Base-by-base conservation (phyloP, 2,329 filamentous ascomycete genomes). In the Hymenoscyphus infarciens region DNA sequence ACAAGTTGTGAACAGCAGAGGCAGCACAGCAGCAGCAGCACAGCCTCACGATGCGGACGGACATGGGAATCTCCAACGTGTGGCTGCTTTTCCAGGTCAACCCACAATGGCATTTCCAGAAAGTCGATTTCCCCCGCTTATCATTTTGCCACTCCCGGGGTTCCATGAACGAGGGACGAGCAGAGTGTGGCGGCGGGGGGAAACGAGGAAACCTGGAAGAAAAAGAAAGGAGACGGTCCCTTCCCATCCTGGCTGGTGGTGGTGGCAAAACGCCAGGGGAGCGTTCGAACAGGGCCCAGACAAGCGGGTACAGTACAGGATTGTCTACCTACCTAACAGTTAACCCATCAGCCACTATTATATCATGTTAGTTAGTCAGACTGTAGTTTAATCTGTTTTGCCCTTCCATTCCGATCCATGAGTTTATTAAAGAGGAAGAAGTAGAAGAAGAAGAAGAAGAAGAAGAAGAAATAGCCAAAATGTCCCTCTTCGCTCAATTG, bases 71-170 rank as follows among this genome's bases (percentile, higher is more conserved):
- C 55, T 39, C 53, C 16, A 54, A 39, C 35, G 29, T 22, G 38
- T 49, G 39, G 61, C 61, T 52, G 61, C 61, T 56, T 52, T 60
- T 57, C 56, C 31, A 53, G 16, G 25, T 1, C 15, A 29, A 33
- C 29, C 53, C 53, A 33, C 33, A 45, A 64, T 64, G 62, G 62
- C 59, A 64, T 58, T 64, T 54, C 56, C 45, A 33, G 42, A 49
- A 64, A 59, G 61, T 57, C 62, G 42, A 53, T 64, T 31, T 13
- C 45, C 45, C 45, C 45, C 45, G 45, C 19, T 52, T 25, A 52
- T 52, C 45, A 52, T 52, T 25, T 52, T 22, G 45, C 45, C 45
- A 52, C 45, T 13, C 19, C 19, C 19, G 11, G 45, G 45, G 45
- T 7, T 16, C 39, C 16, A n/a, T 16, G 39, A 42, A 42, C 7